Evolutionary conservation across 140 eudicot species (phyloP).

Genomic region (Ambrosia hybrid): DNA sequence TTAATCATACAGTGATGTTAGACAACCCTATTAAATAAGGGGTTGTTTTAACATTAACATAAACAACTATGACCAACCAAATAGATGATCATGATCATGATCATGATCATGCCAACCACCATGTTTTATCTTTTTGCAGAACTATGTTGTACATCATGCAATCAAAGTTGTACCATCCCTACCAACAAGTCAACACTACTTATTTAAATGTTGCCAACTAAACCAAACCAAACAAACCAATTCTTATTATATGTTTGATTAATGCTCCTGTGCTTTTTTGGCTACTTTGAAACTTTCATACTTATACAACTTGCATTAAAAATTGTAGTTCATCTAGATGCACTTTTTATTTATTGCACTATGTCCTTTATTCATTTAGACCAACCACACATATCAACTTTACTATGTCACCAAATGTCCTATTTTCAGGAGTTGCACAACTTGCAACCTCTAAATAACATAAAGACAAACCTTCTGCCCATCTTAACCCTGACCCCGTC

Average conservation of each 20-base stretch:
- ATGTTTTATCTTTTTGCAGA: conserved; percentile 8
- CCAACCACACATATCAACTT: conserved; percentile 23
- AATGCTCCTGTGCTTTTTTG: conserved; percentile 4
- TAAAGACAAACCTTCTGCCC: background rate
- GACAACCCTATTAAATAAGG: conserved; percentile 20
- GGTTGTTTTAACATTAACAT: conserved; percentile 2
- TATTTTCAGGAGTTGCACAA: conserved; percentile 9
- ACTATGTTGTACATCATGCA: conserved; percentile 9
- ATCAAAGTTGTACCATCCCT: conserved; percentile 2
- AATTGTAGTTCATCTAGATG: conserved; percentile 7
- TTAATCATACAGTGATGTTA: conserved; percentile 16
- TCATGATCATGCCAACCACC: conserved; percentile 30
- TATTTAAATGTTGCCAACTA: conserved; percentile 24
- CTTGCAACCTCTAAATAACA: conserved; percentile 5
- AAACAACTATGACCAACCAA: conserved; percentile 5
- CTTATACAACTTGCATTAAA: conserved; percentile 27
- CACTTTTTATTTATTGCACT: conserved; percentile 25
- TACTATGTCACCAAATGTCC: conserved; percentile 12
- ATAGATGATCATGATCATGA: background rate
- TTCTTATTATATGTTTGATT: conserved; percentile 18
- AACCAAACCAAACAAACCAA: conserved; percentile 24
- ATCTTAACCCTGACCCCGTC: background rate
- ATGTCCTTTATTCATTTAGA: conserved; percentile 16
- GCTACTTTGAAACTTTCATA: conserved; percentile 16
- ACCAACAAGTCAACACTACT: conserved; percentile 27